These are phyloP conservation scores for Panicum hallii DNA, from an alignment of 202 grass and related monocot genomes.

Conservation along the genomic window DNA sequence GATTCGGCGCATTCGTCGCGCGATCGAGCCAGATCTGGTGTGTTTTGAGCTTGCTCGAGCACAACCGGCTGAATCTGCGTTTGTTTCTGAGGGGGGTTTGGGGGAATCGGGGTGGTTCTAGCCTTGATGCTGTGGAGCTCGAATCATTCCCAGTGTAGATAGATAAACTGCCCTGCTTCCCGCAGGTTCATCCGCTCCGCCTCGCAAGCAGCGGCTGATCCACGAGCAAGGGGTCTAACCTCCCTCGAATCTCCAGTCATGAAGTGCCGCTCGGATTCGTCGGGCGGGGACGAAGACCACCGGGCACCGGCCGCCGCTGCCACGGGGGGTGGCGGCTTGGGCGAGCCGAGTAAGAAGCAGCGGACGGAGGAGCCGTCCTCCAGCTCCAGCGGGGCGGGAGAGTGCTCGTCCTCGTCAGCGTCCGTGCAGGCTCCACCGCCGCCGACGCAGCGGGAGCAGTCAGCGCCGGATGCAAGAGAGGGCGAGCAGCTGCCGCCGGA, in stretches of 20 bases:
- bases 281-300: neutral
- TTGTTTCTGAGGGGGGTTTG: neutral
- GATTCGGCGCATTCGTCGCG: neutral
- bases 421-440: slow-evolving; percentile 12
- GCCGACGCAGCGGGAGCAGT: neutral
- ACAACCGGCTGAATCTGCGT: slow-evolving; percentile 9
- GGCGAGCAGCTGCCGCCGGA: neutral
- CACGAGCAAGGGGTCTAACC: neutral
- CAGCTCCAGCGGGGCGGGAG: slow-evolving; percentile 44
- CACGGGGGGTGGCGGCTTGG: neutral
- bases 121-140: slow-evolving; percentile 1
- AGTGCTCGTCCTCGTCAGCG: slow-evolving; percentile 39
- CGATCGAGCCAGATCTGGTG: slow-evolving; percentile 12
- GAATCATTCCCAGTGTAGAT: slow-evolving; percentile 34
- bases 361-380: slow-evolving; percentile 44
- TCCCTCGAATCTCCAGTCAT: slow-evolving; percentile 22
- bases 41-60: neutral
- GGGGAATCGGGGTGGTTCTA: slow-evolving; percentile 18
- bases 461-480: neutral
- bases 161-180: slow-evolving; percentile 32
- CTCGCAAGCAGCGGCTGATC: slow-evolving; percentile 32
- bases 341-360: slow-evolving; percentile 60
- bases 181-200: slow-evolving; percentile 34
- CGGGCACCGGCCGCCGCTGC: neutral
- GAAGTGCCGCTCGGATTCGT: slow-evolving; percentile 40